Percentiles rank a stretch among this genome's conserved stretches.
These are phyloP conservation scores for Gossypium ekmanianum DNA, from an alignment of 345 rosid genomes.

Conservation along the genomic window DNA sequence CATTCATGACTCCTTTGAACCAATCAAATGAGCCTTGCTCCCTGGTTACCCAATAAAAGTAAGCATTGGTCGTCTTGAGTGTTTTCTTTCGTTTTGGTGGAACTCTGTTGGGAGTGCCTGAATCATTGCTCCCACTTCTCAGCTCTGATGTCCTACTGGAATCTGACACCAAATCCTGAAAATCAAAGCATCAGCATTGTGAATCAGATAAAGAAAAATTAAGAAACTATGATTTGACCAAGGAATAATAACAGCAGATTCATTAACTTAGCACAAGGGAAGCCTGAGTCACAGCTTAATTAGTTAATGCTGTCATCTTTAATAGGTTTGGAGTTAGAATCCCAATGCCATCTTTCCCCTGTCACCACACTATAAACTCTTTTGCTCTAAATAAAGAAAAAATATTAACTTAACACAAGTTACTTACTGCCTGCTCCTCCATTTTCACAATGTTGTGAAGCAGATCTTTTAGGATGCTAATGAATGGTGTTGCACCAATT, in stretches of 20 bases:
- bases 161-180: slow-evolving; percentile 69
- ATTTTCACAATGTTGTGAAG: slow-evolving; percentile 78
- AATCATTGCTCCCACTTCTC: slow-evolving; percentile 53
- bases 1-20: slow-evolving; percentile 99
- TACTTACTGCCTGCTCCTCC: slow-evolving; percentile 90
- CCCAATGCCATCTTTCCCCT: too few relatives aligned
- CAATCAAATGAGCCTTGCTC: slow-evolving; percentile 99
- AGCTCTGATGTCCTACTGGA: slow-evolving; percentile 65
- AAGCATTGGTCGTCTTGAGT: slow-evolving; percentile 90
- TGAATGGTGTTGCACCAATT: slow-evolving; percentile 98
- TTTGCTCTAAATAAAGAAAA: too few relatives aligned
- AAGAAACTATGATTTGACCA: not conserved
- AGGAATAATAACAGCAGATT: not conserved
- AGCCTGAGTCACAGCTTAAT: too few relatives aligned
- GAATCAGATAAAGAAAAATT: not conserved
- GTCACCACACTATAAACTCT: too few relatives aligned
- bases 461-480: slow-evolving; percentile 91
- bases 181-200: slow-evolving; percentile 9
- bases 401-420: not conserved
- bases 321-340: too few relatives aligned
- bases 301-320: too few relatives aligned
- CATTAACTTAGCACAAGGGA: not conserved
- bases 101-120: slow-evolving; percentile 28
- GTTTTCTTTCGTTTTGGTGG: slow-evolving; percentile 55
- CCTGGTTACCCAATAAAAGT: slow-evolving; percentile 98